Evolutionary conservation across 768 basidiomycete genomes (phyloP).

Genomic region (Leccinum boreale): DNA sequence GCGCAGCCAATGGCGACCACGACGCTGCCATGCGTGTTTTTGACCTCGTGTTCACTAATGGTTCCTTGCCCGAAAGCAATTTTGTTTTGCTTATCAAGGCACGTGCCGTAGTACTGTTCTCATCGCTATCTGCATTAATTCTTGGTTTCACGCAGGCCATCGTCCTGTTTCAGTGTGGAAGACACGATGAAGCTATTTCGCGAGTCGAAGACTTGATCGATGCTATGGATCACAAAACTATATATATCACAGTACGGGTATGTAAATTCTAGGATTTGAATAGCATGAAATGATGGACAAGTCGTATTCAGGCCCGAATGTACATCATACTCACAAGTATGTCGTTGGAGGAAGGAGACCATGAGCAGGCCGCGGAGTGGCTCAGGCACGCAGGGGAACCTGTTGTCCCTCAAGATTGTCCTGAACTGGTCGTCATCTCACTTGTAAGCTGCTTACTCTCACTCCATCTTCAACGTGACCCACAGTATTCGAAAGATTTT

Average conservation of each 20-base stretch:
- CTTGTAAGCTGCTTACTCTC: background rate
- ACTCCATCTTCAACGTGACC: background rate
- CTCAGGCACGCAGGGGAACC: no score
- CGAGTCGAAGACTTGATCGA: no score
- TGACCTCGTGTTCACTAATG: no score
- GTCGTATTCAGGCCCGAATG: constrained; percentile 5
- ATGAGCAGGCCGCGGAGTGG: background rate
- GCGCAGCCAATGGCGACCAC: no score
- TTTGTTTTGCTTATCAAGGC: no score
- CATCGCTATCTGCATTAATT: no score
- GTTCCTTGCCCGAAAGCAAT: no score
- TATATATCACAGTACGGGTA: constrained; percentile 2
- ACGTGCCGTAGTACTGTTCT: no score
- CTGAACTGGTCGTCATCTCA: constrained; percentile 2
- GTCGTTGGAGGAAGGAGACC: background rate
- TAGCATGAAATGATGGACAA: background rate
- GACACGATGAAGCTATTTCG: no score
- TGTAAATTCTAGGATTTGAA: background rate
- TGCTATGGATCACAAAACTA: background rate
- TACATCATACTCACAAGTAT: background rate
- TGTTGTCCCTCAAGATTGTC: background rate
- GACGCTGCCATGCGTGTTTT: no score
- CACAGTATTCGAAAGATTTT: constrained; percentile 1
- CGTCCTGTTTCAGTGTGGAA: no score
- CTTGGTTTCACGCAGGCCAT: no score